Base-by-base conservation (phyloP, 2,329 filamentous ascomycete genomes). In the Leptographium procerum region DNA sequence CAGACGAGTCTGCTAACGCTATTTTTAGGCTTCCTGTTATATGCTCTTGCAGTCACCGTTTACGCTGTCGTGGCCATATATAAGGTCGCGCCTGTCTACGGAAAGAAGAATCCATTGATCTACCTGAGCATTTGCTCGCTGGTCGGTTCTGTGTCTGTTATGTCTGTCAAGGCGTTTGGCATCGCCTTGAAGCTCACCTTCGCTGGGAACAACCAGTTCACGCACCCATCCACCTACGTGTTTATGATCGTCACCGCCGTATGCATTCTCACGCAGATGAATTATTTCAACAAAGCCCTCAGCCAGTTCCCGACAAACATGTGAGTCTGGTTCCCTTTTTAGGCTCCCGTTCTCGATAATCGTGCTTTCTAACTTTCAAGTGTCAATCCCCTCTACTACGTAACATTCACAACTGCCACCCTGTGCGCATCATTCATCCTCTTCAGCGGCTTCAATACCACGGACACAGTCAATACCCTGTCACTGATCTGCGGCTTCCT, bases 261-360 rank as follows among this genome's bases (percentile, higher is more conserved):
- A 63, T 99, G 94, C 77, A 97, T 99, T 69, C 72, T 99, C 65
- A 96, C 91, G 10, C 94, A 99, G 78, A 97, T 99, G 94, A 99
- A 99, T 73, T 99, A 99, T 73, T 96, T 99, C 75, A 99, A 99
- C 79, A 99, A 99, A 74, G 94, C 94, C 9, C 77, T 99, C 61
- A 95, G 90, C 72, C 91, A 95, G 68, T 99, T 97, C 74, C 92
- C 89, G 33, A 96, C 94, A 34, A 96, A 95, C 66, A 95, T 99
- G 91, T 96, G 81, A 22, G 40, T 33, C 11, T 14, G 1, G 4
- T 4, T 29, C 13, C 8, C 24, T 28, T 16, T 4, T 9, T 53
- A n/a, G 59, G 6, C 29, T 29, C 47, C 40, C 24, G 2, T 33
- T 6, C 29, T 22, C 1, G 13, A n/a, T 26, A 34, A 22, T 19